These are phyloP conservation scores for Candida pini DNA, from an alignment of 805 yeast genomes.

Conservation along the genomic window DNA sequence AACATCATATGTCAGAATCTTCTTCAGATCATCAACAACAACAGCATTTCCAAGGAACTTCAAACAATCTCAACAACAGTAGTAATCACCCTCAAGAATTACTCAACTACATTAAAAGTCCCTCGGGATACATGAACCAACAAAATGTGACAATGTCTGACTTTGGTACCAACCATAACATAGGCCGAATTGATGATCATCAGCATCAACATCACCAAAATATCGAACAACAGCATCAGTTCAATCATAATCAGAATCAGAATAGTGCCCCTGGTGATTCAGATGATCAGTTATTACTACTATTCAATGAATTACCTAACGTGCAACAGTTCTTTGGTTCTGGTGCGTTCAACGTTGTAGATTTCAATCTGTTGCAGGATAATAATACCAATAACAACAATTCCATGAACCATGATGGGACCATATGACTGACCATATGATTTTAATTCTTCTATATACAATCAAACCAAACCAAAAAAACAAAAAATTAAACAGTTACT, in stretches of 20 bases:
- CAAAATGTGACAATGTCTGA: too few relatives aligned
- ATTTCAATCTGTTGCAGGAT: slow-evolving; percentile 1
- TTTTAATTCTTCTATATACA: background rate
- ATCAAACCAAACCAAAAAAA: background rate
- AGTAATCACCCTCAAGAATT: too few relatives aligned
- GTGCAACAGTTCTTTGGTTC: slow-evolving; percentile 13
- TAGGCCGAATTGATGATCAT: too few relatives aligned
- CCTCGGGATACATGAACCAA: too few relatives aligned
- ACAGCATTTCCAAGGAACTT: too few relatives aligned
- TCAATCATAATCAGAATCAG: background rate
- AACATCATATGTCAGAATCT: background rate
- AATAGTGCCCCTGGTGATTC: slow-evolving; percentile 2
- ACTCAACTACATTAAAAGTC: too few relatives aligned
- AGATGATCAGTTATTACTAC: slow-evolving; percentile 12
- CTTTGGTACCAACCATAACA: too few relatives aligned
- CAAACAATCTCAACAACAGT: slow-evolving; percentile 1
- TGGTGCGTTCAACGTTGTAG: slow-evolving; percentile 3
- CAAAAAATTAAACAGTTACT: background rate
- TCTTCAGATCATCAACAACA: background rate
- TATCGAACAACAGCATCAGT: background rate
- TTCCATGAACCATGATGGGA: background rate
- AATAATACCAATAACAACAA: background rate
- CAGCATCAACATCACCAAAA: background rate
- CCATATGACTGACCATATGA: background rate
- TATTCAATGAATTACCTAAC: slow-evolving; percentile 15